Conservation (phyloP, 768 basidiomycete genomes). For the Boletus sp. region DNA sequence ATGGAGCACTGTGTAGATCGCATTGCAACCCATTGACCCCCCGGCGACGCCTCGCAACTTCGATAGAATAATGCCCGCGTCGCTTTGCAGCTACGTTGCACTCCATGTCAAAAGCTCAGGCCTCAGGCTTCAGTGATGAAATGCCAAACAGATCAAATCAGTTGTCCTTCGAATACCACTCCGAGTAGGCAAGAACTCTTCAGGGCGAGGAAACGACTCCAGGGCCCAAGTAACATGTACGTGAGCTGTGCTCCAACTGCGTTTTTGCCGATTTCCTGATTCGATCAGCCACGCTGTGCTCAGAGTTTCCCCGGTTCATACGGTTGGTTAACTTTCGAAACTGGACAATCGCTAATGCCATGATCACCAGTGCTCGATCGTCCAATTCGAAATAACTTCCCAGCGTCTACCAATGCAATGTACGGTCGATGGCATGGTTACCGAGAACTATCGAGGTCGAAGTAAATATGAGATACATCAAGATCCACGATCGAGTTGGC, state of each 20-base stretch:
- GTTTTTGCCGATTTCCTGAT: background rate
- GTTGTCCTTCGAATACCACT: background rate
- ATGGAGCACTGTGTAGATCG: background rate
- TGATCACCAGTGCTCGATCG: background rate
- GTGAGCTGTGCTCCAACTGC: background rate
- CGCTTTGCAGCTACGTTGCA: background rate
- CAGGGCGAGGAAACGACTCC: background rate
- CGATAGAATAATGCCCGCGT: background rate
- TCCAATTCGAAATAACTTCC: background rate
- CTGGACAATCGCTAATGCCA: background rate
- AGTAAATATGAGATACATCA: background rate
- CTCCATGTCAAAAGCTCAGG: background rate
- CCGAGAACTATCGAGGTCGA: conserved; percentile 4
- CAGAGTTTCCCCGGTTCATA: background rate
- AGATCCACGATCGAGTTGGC: conserved; percentile 1
- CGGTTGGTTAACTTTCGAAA: too few relatives aligned
- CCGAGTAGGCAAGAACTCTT: background rate
- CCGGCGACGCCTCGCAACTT: background rate
- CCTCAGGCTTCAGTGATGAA: too few relatives aligned
- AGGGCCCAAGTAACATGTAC: background rate
- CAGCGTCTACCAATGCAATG: background rate
- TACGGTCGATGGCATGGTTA: conserved; percentile 8
- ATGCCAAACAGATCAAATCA: background rate
- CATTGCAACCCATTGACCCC: background rate
- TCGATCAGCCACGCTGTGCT: background rate